Percentiles rank a stretch among this genome's conserved stretches.
These are phyloP conservation scores for Conticribra guillardii DNA, from an alignment of 108 stramenopile species.

Conservation along the genomic window DNA sequence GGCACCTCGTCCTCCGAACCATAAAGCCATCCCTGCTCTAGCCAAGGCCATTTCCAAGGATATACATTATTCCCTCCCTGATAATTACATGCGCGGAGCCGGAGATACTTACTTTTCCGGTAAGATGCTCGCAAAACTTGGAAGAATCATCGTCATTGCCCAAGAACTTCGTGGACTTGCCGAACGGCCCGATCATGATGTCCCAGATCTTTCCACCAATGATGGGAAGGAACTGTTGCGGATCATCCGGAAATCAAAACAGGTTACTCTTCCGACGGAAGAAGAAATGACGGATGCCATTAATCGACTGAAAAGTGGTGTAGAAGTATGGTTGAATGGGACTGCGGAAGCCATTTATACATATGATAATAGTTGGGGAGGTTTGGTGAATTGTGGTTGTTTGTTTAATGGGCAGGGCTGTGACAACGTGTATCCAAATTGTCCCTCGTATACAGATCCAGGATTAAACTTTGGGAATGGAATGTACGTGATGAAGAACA, in stretches of 20 bases:
- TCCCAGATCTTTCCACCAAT: slow-evolving; percentile 26
- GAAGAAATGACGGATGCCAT: slow-evolving; percentile 58
- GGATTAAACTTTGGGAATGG: slow-evolving; percentile 92
- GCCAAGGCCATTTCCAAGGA: slow-evolving; percentile 60
- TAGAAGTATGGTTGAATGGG: slow-evolving; percentile 92
- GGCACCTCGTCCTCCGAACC: slow-evolving; percentile 64
- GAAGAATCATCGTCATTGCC: slow-evolving; percentile 82
- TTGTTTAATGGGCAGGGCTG: slow-evolving; percentile 71
- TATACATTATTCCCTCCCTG: slow-evolving; percentile 65
- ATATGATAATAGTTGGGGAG: slow-evolving; percentile 91
- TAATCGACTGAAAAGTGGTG: slow-evolving; percentile 59
- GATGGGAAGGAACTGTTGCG: slow-evolving; percentile 29
- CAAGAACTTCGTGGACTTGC: slow-evolving; percentile 63
- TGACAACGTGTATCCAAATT: slow-evolving; percentile 78
- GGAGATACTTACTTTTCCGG: slow-evolving; percentile 96
- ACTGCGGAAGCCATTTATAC: slow-evolving; percentile 81
- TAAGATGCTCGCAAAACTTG: slow-evolving; percentile 92
- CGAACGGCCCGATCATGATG: slow-evolving; percentile 45
- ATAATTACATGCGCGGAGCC: slow-evolving; percentile 82
- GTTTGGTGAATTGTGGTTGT: slow-evolving; percentile 92
- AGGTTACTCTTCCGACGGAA: slow-evolving; percentile 55
- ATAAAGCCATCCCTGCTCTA: slow-evolving; percentile 49
- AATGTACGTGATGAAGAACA: too few species aligned
- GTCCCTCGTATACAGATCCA: slow-evolving; percentile 82
- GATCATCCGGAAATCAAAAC: slow-evolving; percentile 52